Base-by-base conservation (phyloP, 2,329 filamentous ascomycete species). In the Fusarium beomiforme region DNA sequence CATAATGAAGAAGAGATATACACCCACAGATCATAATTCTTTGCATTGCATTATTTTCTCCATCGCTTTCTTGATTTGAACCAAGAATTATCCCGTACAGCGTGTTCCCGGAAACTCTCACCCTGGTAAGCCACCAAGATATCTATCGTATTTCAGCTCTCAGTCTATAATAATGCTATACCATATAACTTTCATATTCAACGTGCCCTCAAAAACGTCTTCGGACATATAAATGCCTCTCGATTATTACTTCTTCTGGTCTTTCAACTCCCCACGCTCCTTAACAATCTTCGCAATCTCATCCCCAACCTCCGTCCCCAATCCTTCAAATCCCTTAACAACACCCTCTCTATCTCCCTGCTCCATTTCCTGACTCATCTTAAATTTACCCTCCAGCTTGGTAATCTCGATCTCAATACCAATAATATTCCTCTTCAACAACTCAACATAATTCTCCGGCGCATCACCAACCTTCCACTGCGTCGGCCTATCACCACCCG, bases 351-450 rank as follows among this genome's bases (percentile, higher is more conserved):
- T 77, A 74, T 91, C 89, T 0, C 83, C 87, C 2, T 77, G 66
- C 1, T 75, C 60, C 81, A 84, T 81, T 72, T 91, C 89, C 79
- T 91, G 89, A 67, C 87, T 90, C 89, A 90, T 89, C 81, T 91
- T 91, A 67, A 87, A 89, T 79, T 90, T 90, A 6, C 89, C 89
- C 53, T 86, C 85, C 21, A 91, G 75, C 21, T 83, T 77, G 0
- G 84, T 82, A 49, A 91, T 83, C 36, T 80, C 77, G 42, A 91
- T 87, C 76, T 91, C 87, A 21, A 91, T 84, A 0, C 89, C 89
- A 19, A 90, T 84, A 57, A 91, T 90, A 42, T 79, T 83, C 78
- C 87, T 89, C 78, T 85, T 86, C 69, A 90, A 70, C 23, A 90
- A 63, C 10, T 87, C 83, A 6, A 91, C 76, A 75, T 89, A 92